Evolutionary conservation across 2,329 filamentous ascomycete species (phyloP), one percentile per base, ranked within the genome.

Genomic region (Talaromyces sp.): DNA sequence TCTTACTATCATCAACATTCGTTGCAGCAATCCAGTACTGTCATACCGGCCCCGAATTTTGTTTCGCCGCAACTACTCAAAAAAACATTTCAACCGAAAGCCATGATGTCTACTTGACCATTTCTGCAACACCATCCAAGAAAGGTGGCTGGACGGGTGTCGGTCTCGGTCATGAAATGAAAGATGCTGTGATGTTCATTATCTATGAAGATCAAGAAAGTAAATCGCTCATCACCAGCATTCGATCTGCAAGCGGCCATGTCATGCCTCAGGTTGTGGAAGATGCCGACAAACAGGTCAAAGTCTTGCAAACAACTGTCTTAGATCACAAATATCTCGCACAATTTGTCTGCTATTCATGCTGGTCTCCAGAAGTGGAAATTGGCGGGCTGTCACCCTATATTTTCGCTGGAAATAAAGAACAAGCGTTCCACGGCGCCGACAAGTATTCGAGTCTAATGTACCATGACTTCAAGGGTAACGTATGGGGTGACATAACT

Each of bases 381-480:
- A 76, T 84, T n/a, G 75, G 73, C 10, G 81, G 78, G 47, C 75
- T 75, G 9, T 73, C 76, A 13, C 77, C 77, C 47, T 85, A 83
- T 72, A 82, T 87, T 60, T 89, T 82, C 70, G 86, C 84, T n/a
- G 76, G 83, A 27, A 87, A 86, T 0, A 82, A 83, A 6, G 70
- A 72, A n/a, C 80, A 80, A 50, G 69, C 73, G 15, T 67, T 75
- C 11, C 72, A 73, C 39, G 83, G 78, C 61, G 75, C 86, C 66
- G 75, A 75, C 37, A 63, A 69, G 2, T 74, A 75, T 9, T 82
- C 82, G 0, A 74, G 76, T 13, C 75, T 87, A 61, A 81, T 82
- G 70, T 81, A 82, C 39, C 87, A 89, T 72, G 72, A 75, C 37
- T 79, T 79, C 58, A 85, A 83, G 68, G 86, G 86, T 57, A 43